Conservation (phyloP, 2,329 filamentous ascomycete genomes). For the Thielaviopsis ethacetica region DNA sequence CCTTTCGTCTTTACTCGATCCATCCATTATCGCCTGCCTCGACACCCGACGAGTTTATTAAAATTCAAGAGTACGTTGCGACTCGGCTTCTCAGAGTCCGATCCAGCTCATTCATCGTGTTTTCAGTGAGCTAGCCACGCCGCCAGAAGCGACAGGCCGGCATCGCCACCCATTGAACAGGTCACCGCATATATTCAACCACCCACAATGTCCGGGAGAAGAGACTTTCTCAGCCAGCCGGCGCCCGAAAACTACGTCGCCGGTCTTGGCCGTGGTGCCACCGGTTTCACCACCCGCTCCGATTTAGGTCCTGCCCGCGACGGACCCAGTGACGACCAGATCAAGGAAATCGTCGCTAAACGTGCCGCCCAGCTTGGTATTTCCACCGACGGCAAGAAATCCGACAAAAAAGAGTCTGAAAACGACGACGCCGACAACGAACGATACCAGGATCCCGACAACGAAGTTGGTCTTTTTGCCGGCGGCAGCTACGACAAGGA, state of each 20-base stretch:
- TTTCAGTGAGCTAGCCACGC: conserved; percentile 5
- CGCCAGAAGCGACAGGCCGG: background rate
- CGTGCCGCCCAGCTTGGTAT: conserved; percentile 70
- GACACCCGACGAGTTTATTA: background rate
- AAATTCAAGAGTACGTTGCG: conserved; percentile 9
- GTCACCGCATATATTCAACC: background rate
- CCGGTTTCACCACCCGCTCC: conserved; percentile 92
- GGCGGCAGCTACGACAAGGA: conserved; percentile 94
- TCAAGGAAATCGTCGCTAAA: conserved; percentile 93
- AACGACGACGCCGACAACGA: conserved; percentile 57
- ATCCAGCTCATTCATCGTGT: conserved; percentile 11
- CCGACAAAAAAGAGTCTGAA: conserved; percentile 51
- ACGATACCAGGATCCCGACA: conserved; percentile 89
- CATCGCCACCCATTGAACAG: background rate
- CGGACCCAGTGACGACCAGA: conserved; percentile 92
- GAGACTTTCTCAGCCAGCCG: conserved; percentile 77
- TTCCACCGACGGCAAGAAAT: conserved; percentile 50
- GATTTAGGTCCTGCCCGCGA: conserved; percentile 90
- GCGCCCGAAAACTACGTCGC: conserved; percentile 83
- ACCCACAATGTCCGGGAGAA: conserved; percentile 40
- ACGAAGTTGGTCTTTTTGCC: conserved; percentile 89
- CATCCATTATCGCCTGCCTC: background rate
- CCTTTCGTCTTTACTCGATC: background rate
- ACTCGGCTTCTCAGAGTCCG: conserved; percentile 2
- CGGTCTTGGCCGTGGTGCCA: conserved; percentile 91